These are phyloP conservation scores for Erysiphe pulchra DNA, from an alignment of 2,329 filamentous ascomycete species.

Conservation along the genomic window DNA sequence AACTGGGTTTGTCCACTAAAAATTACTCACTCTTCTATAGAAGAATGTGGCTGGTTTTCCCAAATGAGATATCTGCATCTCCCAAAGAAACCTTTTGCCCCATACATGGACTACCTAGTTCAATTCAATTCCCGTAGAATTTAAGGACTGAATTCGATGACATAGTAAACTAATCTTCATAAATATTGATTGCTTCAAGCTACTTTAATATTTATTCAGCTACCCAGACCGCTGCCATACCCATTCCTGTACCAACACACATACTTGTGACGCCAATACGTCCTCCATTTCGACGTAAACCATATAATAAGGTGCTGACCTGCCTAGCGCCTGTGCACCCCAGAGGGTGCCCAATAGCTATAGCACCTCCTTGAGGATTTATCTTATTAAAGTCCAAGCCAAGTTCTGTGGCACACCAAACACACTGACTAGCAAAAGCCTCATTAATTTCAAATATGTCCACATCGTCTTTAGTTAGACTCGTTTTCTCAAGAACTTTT, in stretches of 20 bases:
- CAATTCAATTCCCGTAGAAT: too few species aligned
- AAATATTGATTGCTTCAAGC: too few species aligned
- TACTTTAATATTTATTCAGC: slow-evolving; percentile 35
- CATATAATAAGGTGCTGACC: slow-evolving; percentile 74
- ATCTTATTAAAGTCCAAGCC: slow-evolving; percentile 65
- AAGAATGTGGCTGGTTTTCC: too few species aligned
- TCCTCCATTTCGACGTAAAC: slow-evolving; percentile 61
- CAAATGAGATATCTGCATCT: too few species aligned
- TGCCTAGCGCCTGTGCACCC: slow-evolving; percentile 87
- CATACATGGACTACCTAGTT: too few species aligned
- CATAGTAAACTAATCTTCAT: too few species aligned
- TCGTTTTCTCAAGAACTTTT: slow-evolving; percentile 66
- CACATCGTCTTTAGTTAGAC: slow-evolving; percentile 67
- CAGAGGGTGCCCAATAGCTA: slow-evolving; percentile 85
- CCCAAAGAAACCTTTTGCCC: too few species aligned
- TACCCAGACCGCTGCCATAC: slow-evolving; percentile 92
- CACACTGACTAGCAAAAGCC: slow-evolving; percentile 83
- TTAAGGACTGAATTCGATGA: too few species aligned
- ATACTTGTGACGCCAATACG: slow-evolving; percentile 82
- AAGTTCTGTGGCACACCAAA: slow-evolving; percentile 81
- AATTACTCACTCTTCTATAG: too few species aligned
- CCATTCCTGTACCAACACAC: slow-evolving; percentile 95
- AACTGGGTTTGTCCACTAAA: too few species aligned
- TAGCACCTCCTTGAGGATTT: slow-evolving; percentile 91
- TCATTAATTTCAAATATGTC: slow-evolving; percentile 99